phyloP scores from a whole-genome alignment of 345 rosid species.

The Viola odorata region DNA sequence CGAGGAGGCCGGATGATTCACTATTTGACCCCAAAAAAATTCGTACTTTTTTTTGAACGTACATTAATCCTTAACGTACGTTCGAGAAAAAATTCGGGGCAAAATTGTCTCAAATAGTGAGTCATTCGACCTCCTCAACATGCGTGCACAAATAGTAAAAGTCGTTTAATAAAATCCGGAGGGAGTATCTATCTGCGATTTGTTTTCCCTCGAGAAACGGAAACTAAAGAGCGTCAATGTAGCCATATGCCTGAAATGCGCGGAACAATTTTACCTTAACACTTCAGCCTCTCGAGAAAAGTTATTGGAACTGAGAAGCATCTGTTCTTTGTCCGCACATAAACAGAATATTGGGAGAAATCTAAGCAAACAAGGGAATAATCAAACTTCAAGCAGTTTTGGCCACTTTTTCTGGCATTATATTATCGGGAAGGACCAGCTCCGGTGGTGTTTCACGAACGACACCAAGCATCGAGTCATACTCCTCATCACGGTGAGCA shows the following conservation, averaged over 20 bases:
- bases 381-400: slow-evolving; percentile 27
- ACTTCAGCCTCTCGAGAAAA: neutral
- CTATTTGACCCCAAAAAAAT: too few relatives aligned
- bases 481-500: slow-evolving; percentile 64
- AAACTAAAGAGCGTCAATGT: neutral
- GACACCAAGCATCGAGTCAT: slow-evolving; percentile 80
- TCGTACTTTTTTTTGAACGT: too few relatives aligned
- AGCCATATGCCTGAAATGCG: slow-evolving; percentile 3
- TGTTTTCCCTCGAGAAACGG: neutral
- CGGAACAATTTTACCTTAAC: slow-evolving; percentile 1
- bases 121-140: too few relatives aligned
- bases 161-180: too few relatives aligned
- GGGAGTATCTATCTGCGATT: neutral
- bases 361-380: slow-evolving; percentile 6
- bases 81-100: too few relatives aligned
- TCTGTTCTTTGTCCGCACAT: slow-evolving; percentile 7
- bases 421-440: slow-evolving; percentile 69
- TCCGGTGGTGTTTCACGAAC: slow-evolving; percentile 77
- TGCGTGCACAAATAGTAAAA: too few relatives aligned
- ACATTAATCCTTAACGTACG: too few relatives aligned
- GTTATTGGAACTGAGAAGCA: slow-evolving; percentile 16
- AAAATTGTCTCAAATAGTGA: too few relatives aligned
- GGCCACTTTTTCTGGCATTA: slow-evolving; percentile 43
- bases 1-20: too few relatives aligned
- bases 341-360: slow-evolving; percentile 6